Base-by-base conservation (phyloP, 108 stramenopile genomes). In the Cyclotella distinguenda region DNA sequence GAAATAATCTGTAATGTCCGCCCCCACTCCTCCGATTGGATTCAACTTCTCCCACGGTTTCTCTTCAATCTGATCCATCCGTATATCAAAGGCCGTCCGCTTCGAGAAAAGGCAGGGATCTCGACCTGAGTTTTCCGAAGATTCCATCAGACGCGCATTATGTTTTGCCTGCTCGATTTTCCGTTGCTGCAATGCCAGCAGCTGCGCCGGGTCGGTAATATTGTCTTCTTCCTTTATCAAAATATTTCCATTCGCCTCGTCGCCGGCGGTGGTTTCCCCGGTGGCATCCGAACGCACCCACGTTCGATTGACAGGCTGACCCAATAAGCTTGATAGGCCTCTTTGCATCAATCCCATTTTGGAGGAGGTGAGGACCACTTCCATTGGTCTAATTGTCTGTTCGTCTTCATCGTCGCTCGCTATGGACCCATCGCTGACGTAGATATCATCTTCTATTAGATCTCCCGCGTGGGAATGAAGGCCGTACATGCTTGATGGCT, bases 1-100 rank as follows among this genome's bases (percentile, higher is more conserved):
- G 80, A 95, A 91, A 74, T 83, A 95, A 56, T 95, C 94, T 0
- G 88, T 84, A 12, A 86, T 18, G 47, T 90, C 92, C 21, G 71
- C 81, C 1, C 60, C 51, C 0, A 60, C 76, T 8, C 23, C 32
- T 0, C 11, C 15, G 1, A 15, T 28, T 26, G 40, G 26, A 30
- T 51, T 64, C 19, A 33, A 56, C 31, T 86, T 78, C 0, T 64
- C 67, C 90, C 94, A 95, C n/a, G 90, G 93, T 58, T 92, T 91
- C 43, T 95, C 94, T 44, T 95, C 94, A 63, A 95, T 89, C 65
- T 94, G 93, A 78, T 91, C 89, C 77, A 95, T 88, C 9, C 87
- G 86, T 68, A 95, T 95, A 62, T 95, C 94, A 67, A 95, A 95
- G 16, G 89, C 88, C 3, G 94, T 95, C 9, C 94, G 80, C 64